phyloP scores from a whole-genome alignment of 2,329 filamentous ascomycete genomes.

The Alternaria novae-zelandiae region DNA sequence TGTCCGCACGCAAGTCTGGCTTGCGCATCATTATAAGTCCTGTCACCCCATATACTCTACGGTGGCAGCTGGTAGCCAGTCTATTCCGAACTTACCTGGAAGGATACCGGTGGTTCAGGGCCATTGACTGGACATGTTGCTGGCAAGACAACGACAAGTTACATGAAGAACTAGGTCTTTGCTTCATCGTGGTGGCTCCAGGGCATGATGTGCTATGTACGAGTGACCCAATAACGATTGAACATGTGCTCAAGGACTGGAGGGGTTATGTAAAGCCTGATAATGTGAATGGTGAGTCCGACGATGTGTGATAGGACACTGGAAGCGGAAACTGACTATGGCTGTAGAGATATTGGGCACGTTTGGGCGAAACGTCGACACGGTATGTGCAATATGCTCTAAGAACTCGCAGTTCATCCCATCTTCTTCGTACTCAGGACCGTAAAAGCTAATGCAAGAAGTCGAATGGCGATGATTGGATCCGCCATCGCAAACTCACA shows the following conservation, averaged over 20 bases:
- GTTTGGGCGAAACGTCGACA: conserved; percentile 30
- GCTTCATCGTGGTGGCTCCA: conserved; percentile 24
- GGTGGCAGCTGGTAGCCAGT: conserved; percentile 14
- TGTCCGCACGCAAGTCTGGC: conserved; percentile 14
- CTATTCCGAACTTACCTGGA: background rate
- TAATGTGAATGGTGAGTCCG: conserved; percentile 24
- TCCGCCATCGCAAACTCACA: conserved; percentile 53
- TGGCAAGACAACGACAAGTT: conserved; percentile 21
- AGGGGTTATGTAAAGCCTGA: conserved; percentile 32
- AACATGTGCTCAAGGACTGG: conserved; percentile 19
- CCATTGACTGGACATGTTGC: conserved; percentile 19
- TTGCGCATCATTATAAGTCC: conserved; percentile 24
- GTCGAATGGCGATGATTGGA: conserved; percentile 32
- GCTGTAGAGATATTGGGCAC: conserved; percentile 19
- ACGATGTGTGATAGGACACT: background rate
- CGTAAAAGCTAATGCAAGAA: background rate
- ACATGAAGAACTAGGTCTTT: conserved; percentile 20
- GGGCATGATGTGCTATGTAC: conserved; percentile 20
- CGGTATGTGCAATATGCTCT: conserved; percentile 20
- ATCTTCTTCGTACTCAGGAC: background rate
- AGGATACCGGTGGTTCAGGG: conserved; percentile 19
- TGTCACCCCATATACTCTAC: conserved; percentile 19
- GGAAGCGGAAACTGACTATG: background rate
- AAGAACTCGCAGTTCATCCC: background rate
- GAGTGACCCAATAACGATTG: conserved; percentile 21